A percentile compares a stretch with the other conserved stretches of the same genome.
phyloP scores from a whole-genome alignment of 202 grass and related monocot genomes.

The Carex sylvatica region DNA sequence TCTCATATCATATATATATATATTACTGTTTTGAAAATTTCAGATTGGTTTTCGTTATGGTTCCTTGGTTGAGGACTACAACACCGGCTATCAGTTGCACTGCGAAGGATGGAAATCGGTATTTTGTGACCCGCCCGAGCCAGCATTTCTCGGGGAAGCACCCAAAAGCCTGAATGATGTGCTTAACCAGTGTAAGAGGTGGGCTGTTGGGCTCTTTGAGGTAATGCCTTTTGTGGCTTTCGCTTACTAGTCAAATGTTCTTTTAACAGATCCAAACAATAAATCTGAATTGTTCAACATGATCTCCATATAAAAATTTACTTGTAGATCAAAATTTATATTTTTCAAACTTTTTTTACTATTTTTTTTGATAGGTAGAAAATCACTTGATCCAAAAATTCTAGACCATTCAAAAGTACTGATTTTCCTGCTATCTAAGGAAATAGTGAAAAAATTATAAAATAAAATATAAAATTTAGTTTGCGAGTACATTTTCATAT shows the following conservation, averaged over 20 bases:
- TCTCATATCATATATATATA: not conserved
- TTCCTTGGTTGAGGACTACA: slow-evolving; percentile 55
- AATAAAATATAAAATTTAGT: no score
- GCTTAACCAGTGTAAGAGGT: slow-evolving; percentile 63
- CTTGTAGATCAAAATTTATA: no score
- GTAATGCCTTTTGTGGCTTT: slow-evolving; percentile 32
- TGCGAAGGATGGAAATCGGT: slow-evolving; percentile 40
- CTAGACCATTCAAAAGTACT: no score
- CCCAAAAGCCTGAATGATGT: slow-evolving; percentile 42
- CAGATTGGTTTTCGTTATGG: slow-evolving; percentile 72
- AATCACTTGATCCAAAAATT: no score
- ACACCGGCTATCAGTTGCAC: slow-evolving; percentile 51
- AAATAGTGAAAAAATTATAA: no score
- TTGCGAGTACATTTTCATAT: no score
- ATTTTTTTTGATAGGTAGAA: no score
- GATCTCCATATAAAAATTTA: no score
- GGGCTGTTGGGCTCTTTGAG: slow-evolving; percentile 45
- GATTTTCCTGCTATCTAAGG: no score
- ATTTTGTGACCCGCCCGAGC: slow-evolving; percentile 3
- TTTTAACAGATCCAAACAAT: not conserved
- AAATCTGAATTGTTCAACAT: no score
- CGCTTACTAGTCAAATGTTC: not conserved
- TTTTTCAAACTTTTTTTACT: no score
- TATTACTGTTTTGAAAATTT: not conserved
- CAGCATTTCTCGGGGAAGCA: slow-evolving; percentile 45